phyloP scores from a whole-genome alignment of 257 asterid genomes.

The Salvia rosmarinus region DNA sequence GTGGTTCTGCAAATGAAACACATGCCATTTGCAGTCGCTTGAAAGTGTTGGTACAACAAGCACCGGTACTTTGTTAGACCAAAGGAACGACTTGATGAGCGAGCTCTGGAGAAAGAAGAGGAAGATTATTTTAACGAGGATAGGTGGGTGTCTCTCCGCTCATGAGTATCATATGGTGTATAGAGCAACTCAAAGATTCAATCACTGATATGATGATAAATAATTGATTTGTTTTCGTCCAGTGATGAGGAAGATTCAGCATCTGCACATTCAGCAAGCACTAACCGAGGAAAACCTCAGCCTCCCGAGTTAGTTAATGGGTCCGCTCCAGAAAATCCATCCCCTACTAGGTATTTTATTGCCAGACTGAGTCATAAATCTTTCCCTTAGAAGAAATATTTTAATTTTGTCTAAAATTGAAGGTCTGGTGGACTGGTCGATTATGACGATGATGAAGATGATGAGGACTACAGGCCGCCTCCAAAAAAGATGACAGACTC shows the following conservation, averaged over 20 bases:
- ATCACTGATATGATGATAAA: neutral
- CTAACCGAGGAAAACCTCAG: conserved; percentile 48
- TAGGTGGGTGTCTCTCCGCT: conserved; percentile 57
- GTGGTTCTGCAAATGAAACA: conserved; percentile 24
- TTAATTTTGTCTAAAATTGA: conserved; percentile 32
- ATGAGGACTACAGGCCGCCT: conserved; percentile 92
- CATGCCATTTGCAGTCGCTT: conserved; percentile 52
- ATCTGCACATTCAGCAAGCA: conserved; percentile 58
- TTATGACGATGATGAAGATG: conserved; percentile 95
- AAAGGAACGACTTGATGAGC: conserved; percentile 83
- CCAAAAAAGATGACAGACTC: conserved; percentile 56
- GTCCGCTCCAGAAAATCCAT: conserved; percentile 48
- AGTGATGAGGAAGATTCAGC: conserved; percentile 98
- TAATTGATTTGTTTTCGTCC: conserved; percentile 9
- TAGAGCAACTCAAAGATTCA: neutral
- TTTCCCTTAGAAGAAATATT: neutral
- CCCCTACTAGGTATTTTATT: conserved; percentile 57
- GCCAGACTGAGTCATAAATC: conserved; percentile 17
- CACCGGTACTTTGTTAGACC: conserved; percentile 52
- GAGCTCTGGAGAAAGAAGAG: conserved; percentile 95
- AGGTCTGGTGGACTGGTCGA: conserved; percentile 96
- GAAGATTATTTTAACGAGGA: conserved; percentile 94
- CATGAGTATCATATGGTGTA: neutral
- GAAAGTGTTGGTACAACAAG: conserved; percentile 65
- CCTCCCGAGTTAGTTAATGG: conserved; percentile 65